Conservation (phyloP, 1,284 basidiomycete species). For the Ustilago lituana region DNA sequence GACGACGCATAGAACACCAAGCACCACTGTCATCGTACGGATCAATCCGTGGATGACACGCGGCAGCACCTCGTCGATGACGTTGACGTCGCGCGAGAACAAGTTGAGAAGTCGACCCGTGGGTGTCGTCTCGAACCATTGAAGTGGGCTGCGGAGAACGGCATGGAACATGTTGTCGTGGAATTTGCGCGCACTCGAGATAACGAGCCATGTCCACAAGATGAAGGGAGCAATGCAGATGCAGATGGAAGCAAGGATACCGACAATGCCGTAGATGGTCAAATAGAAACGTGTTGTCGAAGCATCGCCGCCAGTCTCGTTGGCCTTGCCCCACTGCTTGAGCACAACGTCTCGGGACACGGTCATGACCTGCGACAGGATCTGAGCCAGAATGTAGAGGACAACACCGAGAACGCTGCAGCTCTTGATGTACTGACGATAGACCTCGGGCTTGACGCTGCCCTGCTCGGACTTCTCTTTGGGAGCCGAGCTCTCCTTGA, state of each 20-base stretch:
- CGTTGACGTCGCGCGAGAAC: constrained; percentile 91
- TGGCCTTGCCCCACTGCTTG: constrained; percentile 64
- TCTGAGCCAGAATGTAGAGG: constrained; percentile 56
- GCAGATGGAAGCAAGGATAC: constrained; percentile 52
- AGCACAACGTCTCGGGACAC: constrained; percentile 63
- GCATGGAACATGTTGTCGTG: constrained; percentile 63
- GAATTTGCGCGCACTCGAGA: constrained; percentile 57
- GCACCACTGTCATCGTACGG: constrained; percentile 67
- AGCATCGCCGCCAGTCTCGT: constrained; percentile 38
- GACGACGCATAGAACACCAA: constrained; percentile 77
- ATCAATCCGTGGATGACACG: constrained; percentile 61
- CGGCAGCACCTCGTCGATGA: constrained; percentile 75
- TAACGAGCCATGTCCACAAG: constrained; percentile 61
- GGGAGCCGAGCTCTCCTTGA: constrained; percentile 59
- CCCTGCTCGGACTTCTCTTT: constrained; percentile 62
- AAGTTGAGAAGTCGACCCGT: constrained; percentile 78
- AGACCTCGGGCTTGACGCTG: constrained; percentile 61
- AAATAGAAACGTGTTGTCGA: constrained; percentile 57
- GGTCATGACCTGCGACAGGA: constrained; percentile 58
- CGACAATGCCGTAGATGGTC: constrained; percentile 60
- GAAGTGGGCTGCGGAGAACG: constrained; percentile 60
- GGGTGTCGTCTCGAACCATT: constrained; percentile 66
- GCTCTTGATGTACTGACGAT: constrained; percentile 60
- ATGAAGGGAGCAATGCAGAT: constrained; percentile 64
- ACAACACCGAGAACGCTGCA: constrained; percentile 52